Base-by-base conservation (phyloP, 2,329 filamentous ascomycete genomes). In the Talaromyces pinophilus region DNA sequence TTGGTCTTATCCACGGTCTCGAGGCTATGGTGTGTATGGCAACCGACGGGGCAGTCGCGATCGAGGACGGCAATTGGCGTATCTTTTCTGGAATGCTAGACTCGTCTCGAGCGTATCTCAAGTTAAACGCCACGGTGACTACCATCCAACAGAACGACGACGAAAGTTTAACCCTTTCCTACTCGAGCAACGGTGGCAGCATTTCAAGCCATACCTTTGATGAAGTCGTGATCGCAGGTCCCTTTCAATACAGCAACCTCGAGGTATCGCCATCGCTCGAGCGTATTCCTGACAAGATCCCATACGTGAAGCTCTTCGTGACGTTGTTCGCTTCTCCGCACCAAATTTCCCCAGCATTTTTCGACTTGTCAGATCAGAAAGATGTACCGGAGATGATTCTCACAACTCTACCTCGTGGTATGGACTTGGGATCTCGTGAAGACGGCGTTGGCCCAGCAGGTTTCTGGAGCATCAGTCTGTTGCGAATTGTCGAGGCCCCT, bases 11-110 rank as follows among this genome's bases (percentile, higher is more conserved):
- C 59, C 93, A 98, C 73, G 95, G 92, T 0, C 80, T 99, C 0
- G 92, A 96, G 73, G 88, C 93, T 1, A 92, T 97, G 90, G 90
- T 96, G 1, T 94, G 93, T 52, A 92, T 98, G 88, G 91, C 93
- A 1, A 91, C 93, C 0, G 90, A 94, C 62, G 93, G 92, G 6
- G 92, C 93, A 0, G 87, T 93, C 75, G 83, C 90, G 19, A 86
- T 98, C 0, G 79, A 86, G 15, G 93, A 93, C 6, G 95, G 95
- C 1, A 99, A 98, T 77, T 98, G 93, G 93, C 88, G 87, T 72
- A 97, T 99, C 64, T 99, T 99, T 74, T 85, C 89, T n/a, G 81
- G 84, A 54, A 96, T 97, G 90, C 81, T 94, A 1, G 82, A 86
- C 44, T 80, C 82, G 0, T 90, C 92, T 1, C 80, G 84, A 2